Evolutionary conservation across 2,329 filamentous ascomycete genomes (phyloP).

Genomic region (Botryotinia convoluta): DNA sequence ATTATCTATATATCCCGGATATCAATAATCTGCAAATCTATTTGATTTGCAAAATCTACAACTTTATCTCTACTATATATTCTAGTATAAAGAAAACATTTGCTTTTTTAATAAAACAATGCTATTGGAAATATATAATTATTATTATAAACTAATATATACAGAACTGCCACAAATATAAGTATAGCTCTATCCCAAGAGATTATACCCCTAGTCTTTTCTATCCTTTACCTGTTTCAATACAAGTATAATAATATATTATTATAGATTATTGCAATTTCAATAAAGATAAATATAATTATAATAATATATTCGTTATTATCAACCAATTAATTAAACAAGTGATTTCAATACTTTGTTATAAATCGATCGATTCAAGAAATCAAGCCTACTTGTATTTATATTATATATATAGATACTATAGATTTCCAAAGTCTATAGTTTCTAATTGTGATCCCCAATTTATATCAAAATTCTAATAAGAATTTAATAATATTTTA

Average conservation of each 20-base stretch:
- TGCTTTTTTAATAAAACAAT: too few relatives aligned
- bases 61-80: too few relatives aligned
- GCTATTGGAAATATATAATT: not conserved
- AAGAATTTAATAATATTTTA: not conserved
- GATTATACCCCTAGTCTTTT: not conserved
- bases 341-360: not conserved
- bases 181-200: not conserved
- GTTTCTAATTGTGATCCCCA: not conserved
- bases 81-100: too few relatives aligned
- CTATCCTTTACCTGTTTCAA: not conserved
- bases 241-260: not conserved
- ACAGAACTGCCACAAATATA: not conserved
- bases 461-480: too few relatives aligned
- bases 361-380: not conserved
- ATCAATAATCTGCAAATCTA: too few relatives aligned
- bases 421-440: not conserved
- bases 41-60: too few relatives aligned
- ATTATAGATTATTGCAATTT: not conserved
- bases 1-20: too few relatives aligned
- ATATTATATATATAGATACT: not conserved
- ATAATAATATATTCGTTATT: not conserved
- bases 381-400: not conserved
- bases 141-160: not conserved
- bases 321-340: not conserved
- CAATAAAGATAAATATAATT: slow-evolving; percentile 1